Evolutionary conservation across 1,284 basidiomycete species (phyloP).

Genomic region (Leccinum solheimii): DNA sequence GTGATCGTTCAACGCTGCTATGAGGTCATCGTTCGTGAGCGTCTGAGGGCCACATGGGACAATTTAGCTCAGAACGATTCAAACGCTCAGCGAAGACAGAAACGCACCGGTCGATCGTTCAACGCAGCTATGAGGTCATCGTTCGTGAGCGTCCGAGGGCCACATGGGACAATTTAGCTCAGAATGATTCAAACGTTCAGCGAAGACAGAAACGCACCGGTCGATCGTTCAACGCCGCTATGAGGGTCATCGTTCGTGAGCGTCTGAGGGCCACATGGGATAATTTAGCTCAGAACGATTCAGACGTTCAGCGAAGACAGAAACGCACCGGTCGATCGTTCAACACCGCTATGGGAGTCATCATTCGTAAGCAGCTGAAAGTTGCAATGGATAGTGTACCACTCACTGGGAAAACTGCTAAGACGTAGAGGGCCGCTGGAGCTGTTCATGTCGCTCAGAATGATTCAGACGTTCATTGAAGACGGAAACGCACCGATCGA

Average conservation of each 20-base stretch:
- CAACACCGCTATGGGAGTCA: neutral
- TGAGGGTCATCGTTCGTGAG: too few species aligned
- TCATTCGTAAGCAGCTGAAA: neutral
- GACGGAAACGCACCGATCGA: neutral
- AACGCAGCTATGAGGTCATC: neutral
- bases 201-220: neutral
- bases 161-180: too few species aligned
- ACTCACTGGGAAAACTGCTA: neutral
- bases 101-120: neutral
- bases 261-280: too few species aligned
- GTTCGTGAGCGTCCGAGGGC: neutral
- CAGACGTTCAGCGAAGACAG: too few species aligned
- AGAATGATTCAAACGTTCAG: neutral
- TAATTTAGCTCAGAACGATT: too few species aligned
- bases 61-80: neutral
- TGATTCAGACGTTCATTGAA: neutral
- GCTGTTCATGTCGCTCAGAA: neutral
- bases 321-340: neutral
- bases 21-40: too few species aligned
- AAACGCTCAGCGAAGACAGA: neutral
- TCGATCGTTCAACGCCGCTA: neutral
- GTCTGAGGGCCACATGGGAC: too few species aligned
- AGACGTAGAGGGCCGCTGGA: neutral
- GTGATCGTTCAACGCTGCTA: too few species aligned
- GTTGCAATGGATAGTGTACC: neutral